A percentile compares a stretch with the other conserved stretches of the same genome.
These are phyloP conservation scores for Blastocystis sp. DNA, from an alignment of 352 stramenopile species.

Conservation along the genomic window DNA sequence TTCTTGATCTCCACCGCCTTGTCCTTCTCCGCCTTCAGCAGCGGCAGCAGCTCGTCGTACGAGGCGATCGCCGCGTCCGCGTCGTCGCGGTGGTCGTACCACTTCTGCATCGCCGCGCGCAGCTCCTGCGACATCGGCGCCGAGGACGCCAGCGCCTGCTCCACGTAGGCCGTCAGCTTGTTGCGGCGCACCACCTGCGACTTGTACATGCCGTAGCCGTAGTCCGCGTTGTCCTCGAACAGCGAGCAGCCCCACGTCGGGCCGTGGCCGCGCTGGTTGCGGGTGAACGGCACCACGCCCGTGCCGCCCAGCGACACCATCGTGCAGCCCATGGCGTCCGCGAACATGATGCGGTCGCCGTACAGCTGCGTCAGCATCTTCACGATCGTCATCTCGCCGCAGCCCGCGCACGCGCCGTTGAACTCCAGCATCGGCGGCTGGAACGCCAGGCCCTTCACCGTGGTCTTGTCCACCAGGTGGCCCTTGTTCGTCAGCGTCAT, in stretches of 20 bases:
- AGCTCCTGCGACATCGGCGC: conserved; percentile 72
- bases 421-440: conserved; percentile 76
- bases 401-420: conserved; percentile 75
- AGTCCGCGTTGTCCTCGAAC: conserved; percentile 77
- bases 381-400: conserved; percentile 75
- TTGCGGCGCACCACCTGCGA: conserved; percentile 74
- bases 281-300: conserved; percentile 74
- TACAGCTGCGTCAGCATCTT: conserved; percentile 77
- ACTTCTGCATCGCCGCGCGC: conserved; percentile 74
- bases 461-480: conserved; percentile 74
- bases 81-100: conserved; percentile 76
- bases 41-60: conserved; percentile 72
- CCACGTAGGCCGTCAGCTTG: conserved; percentile 73
- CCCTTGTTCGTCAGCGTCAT: conserved; percentile 74
- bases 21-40: conserved; percentile 68
- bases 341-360: conserved; percentile 76
- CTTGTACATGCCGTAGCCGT: conserved; percentile 70
- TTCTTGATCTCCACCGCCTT: conserved; percentile 69
- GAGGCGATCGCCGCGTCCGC: conserved; percentile 74
- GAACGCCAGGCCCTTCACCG: conserved; percentile 74
- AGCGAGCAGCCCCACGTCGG: conserved; percentile 73
- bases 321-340: conserved; percentile 75
- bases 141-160: conserved; percentile 63
- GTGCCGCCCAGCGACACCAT: conserved; percentile 75
- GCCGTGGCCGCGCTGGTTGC: conserved; percentile 69